Conservation (phyloP, 208 protist genomes). For the Eutreptiella sp. region DNA sequence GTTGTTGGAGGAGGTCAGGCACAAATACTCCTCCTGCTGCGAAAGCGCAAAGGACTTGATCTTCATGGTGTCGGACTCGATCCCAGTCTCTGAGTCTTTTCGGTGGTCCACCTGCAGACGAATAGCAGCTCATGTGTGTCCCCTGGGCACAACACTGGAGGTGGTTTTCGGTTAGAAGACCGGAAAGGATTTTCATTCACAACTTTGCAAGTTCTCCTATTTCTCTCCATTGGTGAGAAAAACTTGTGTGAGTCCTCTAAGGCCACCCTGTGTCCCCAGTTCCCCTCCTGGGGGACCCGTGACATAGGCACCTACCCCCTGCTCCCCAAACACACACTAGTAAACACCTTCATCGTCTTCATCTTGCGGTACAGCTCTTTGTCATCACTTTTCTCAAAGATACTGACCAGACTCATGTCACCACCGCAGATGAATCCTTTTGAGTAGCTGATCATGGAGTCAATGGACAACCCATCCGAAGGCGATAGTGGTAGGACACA, state of each 20-base stretch:
- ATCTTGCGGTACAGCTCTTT: slow-evolving; percentile 87
- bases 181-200: too few species aligned
- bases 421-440: slow-evolving; percentile 90
- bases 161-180: too few species aligned
- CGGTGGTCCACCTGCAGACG: too few species aligned
- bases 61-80: slow-evolving; percentile 62
- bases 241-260: too few species aligned
- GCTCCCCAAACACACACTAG: slow-evolving; percentile 29
- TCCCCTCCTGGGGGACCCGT: too few species aligned
- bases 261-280: too few species aligned
- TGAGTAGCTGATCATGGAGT: slow-evolving; percentile 62
- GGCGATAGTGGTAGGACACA: slow-evolving; percentile 70
- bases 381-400: slow-evolving; percentile 82
- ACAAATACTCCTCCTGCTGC: slow-evolving; percentile 74
- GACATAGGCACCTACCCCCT: too few species aligned
- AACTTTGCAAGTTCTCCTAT: too few species aligned
- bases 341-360: slow-evolving; percentile 70
- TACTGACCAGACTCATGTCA: slow-evolving; percentile 82
- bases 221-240: too few species aligned
- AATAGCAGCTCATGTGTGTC: too few species aligned
- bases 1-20: slow-evolving; percentile 78
- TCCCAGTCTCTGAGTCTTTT: slow-evolving; percentile 28
- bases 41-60: slow-evolving; percentile 71
- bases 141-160: too few species aligned
- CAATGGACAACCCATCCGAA: slow-evolving; percentile 77